Conservation (phyloP, 148 eudicot genomes). For the Fagopyrum tataricum region DNA sequence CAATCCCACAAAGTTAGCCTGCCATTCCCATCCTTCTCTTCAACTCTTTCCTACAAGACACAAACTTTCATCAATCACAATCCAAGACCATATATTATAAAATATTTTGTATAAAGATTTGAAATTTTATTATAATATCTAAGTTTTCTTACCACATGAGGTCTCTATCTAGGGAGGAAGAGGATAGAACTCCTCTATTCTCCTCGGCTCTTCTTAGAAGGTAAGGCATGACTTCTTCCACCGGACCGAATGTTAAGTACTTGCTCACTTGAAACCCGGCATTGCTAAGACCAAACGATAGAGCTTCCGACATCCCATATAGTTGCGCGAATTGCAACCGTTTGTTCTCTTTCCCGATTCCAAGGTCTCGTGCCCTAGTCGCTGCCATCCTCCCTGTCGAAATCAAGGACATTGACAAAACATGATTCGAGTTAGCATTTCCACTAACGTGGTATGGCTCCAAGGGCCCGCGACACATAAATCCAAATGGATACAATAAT, state of each 20-base stretch:
- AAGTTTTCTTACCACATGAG: conserved; percentile 55
- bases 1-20: conserved; percentile 15
- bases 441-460: background rate
- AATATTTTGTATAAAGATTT: background rate
- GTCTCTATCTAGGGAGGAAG: conserved; percentile 55
- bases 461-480: background rate
- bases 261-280: conserved; percentile 94
- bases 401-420: background rate
- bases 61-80: background rate
- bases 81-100: background rate
- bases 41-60: conserved; percentile 48
- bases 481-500: too few relatives aligned
- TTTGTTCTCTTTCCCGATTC: conserved; percentile 40
- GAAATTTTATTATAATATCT: background rate
- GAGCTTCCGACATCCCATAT: conserved; percentile 84
- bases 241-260: conserved; percentile 83
- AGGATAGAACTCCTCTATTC: conserved; percentile 69
- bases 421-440: background rate
- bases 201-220: conserved; percentile 88
- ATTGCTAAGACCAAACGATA: conserved; percentile 62
- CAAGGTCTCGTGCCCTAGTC: conserved; percentile 42
- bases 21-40: conserved; percentile 40
- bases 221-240: conserved; percentile 72
- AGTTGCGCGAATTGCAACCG: conserved; percentile 79
- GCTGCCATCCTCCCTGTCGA: conserved; percentile 61